A percentile compares a stretch with the other conserved stretches of the same genome.
These are phyloP conservation scores for Coriaria nepalensis DNA, from an alignment of 306 rosid species.

Conservation along the genomic window DNA sequence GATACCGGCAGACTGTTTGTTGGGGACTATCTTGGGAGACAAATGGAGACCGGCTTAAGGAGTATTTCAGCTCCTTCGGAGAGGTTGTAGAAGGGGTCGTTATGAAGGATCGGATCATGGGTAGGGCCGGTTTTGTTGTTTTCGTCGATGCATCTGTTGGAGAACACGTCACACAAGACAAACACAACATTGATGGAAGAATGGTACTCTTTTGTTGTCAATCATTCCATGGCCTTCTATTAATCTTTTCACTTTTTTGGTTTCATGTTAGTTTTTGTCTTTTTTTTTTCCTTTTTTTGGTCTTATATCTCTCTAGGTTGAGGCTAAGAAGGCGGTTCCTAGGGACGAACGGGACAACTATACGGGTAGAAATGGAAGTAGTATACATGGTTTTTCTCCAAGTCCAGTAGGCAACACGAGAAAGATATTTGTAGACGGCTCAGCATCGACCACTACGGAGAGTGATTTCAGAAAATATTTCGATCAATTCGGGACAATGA, in stretches of 20 bases:
- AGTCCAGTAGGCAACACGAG: constrained; percentile 82
- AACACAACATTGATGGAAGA: constrained; percentile 90
- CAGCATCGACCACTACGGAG: constrained; percentile 82
- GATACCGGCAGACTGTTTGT: constrained; percentile 75
- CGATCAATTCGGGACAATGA: constrained; percentile 88
- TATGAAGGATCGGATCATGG: constrained; percentile 92
- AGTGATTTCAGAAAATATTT: constrained; percentile 74
- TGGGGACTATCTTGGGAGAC: constrained; percentile 98
- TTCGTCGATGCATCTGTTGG: constrained; percentile 64
- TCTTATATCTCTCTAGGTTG: constrained; percentile 48
- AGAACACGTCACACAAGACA: constrained; percentile 56
- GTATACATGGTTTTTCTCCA: constrained; percentile 68
- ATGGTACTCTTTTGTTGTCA: constrained; percentile 37
- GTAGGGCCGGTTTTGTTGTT: constrained; percentile 78
- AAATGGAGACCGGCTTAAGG: constrained; percentile 77
- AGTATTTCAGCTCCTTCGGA: constrained; percentile 67
- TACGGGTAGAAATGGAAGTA: constrained; percentile 52
- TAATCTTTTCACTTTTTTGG: too few species aligned
- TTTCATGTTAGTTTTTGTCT: not conserved
- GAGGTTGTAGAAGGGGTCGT: constrained; percentile 85
- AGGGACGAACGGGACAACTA: constrained; percentile 63
- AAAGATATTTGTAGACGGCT: constrained; percentile 88
- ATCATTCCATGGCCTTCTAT: constrained; percentile 10
- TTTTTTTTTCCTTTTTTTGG: too few species aligned
- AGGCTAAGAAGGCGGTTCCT: constrained; percentile 93